Percentiles rank a stretch among this genome's conserved stretches.
These are phyloP conservation scores for Phytopythium cucurbitacearum DNA, from an alignment of 352 stramenopile genomes.

Conservation along the genomic window DNA sequence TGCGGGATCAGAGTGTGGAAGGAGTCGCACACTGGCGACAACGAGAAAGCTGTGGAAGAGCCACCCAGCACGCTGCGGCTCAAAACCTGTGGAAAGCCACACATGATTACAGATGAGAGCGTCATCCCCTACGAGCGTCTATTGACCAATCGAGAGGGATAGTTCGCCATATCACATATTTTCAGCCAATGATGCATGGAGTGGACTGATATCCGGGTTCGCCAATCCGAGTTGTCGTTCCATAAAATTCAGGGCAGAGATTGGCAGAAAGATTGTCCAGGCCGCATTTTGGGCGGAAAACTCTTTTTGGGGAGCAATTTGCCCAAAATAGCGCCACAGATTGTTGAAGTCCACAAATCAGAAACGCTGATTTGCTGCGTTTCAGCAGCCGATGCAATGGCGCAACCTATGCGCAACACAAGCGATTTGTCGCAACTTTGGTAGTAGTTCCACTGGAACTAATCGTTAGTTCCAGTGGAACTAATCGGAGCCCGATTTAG, in stretches of 20 bases:
- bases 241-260: neutral
- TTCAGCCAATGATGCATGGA: neutral
- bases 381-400: neutral
- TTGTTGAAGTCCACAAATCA: constrained; percentile 3
- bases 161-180: neutral
- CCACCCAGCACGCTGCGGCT: no score
- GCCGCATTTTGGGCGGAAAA: no score
- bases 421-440: no score
- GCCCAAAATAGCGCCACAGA: neutral
- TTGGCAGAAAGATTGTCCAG: neutral
- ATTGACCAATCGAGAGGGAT: no score
- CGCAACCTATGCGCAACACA: neutral
- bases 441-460: no score
- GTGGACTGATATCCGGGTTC: neutral
- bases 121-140: no score
- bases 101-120: no score
- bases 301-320: neutral
- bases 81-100: no score
- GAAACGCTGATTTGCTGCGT: constrained; percentile 2
- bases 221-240: neutral
- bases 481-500: neutral
- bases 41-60: no score
- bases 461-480: neutral
- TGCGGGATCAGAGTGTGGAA: constrained; percentile 3
- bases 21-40: neutral